These are phyloP conservation scores for Coemansia sp. DNA, from an alignment of 192 early-diverging fungal species.

Conservation along the genomic window DNA sequence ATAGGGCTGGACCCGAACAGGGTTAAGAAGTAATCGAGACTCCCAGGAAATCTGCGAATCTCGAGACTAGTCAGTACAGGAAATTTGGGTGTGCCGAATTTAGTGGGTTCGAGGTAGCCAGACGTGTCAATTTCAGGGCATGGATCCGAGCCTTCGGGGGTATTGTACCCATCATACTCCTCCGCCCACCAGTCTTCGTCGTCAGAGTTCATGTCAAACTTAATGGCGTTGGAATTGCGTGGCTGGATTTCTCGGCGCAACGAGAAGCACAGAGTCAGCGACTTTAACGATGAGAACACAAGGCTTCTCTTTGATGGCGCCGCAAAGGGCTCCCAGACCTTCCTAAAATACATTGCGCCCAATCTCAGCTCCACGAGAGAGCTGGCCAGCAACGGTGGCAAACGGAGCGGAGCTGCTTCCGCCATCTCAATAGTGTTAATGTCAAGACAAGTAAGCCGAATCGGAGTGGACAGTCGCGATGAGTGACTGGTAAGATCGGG, in stretches of 20 bases:
- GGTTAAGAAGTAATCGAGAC: not conserved
- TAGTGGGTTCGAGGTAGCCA: not conserved
- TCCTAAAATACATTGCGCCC: not conserved
- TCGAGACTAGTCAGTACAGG: conserved; percentile 14
- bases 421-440: not conserved
- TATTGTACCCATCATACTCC: not conserved
- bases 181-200: not conserved
- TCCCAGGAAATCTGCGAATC: conserved; percentile 16
- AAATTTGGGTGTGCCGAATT: conserved; percentile 14
- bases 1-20: conserved; percentile 19
- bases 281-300: conserved; percentile 13
- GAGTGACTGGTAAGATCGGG: conserved; percentile 8
- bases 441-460: not conserved
- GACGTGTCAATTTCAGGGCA: not conserved
- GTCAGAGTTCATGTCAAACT: not conserved
- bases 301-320: not conserved
- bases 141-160: not conserved
- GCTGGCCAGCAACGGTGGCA: conserved; percentile 3
- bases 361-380: conserved; percentile 17
- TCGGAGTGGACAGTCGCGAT: conserved; percentile 54
- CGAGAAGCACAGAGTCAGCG: conserved; percentile 13
- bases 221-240: not conserved
- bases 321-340: conserved; percentile 14
- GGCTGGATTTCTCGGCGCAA: not conserved
- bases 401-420: not conserved